These are phyloP conservation scores for Suhomyces taliae DNA, from an alignment of 1,139 yeast genomes.

Conservation along the genomic window DNA sequence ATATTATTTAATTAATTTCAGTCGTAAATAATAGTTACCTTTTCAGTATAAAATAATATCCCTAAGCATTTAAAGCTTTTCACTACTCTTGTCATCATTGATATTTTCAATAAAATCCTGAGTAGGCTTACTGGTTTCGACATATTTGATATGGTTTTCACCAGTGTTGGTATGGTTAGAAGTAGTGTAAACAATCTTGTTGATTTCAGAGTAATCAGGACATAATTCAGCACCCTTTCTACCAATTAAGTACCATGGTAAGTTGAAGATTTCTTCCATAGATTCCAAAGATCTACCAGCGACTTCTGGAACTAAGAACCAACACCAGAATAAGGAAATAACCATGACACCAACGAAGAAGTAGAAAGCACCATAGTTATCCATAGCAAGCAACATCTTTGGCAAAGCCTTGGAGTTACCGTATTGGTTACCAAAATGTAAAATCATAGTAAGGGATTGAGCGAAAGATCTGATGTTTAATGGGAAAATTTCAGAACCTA, in stretches of 20 bases:
- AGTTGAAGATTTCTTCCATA: constrained; percentile 56
- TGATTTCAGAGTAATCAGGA: constrained; percentile 54
- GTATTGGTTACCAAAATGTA: constrained; percentile 61
- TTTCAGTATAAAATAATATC: no score
- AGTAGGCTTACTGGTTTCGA: constrained; percentile 15
- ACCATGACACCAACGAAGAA: constrained; percentile 49
- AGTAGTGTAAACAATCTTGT: constrained; percentile 23
- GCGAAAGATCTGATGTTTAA: constrained; percentile 55
- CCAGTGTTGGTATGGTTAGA: constrained; percentile 22
- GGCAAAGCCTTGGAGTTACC: constrained; percentile 62
- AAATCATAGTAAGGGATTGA: constrained; percentile 53
- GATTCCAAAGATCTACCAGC: constrained; percentile 55
- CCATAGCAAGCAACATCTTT: constrained; percentile 47
- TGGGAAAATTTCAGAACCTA: constrained; percentile 62
- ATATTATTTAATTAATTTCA: no score
- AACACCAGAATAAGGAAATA: constrained; percentile 47
- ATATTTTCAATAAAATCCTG: constrained; percentile 15
- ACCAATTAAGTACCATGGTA: constrained; percentile 60
- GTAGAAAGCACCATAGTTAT: constrained; percentile 54
- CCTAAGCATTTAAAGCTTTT: not conserved
- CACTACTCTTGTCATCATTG: constrained; percentile 1
- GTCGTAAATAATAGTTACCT: no score
- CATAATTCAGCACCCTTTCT: constrained; percentile 52
- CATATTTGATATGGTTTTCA: constrained; percentile 20
- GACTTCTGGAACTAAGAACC: constrained; percentile 56